Evolutionary conservation across 768 basidiomycete species (phyloP).

Genomic region (Phlebiopsis gigantea): DNA sequence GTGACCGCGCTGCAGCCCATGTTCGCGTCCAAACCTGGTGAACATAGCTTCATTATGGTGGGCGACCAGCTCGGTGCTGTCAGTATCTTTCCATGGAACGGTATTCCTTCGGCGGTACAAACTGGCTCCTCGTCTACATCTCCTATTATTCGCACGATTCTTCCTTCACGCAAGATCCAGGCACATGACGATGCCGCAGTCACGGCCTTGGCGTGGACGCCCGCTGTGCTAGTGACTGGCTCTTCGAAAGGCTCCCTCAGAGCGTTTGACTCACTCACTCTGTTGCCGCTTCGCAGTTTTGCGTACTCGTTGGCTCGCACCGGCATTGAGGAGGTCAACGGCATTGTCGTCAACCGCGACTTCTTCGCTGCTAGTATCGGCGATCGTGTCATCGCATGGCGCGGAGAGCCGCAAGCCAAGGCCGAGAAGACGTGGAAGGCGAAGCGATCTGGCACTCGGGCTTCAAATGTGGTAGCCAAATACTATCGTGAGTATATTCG

Average conservation of each 20-base stretch:
- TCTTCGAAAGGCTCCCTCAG: conserved; percentile 53
- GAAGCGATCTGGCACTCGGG: conserved; percentile 19
- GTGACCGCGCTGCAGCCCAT: conserved; percentile 48
- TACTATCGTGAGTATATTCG: conserved; percentile 31
- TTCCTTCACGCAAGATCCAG: conserved; percentile 46
- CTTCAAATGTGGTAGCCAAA: conserved; percentile 23
- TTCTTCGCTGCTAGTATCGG: conserved; percentile 57
- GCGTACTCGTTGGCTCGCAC: conserved; percentile 32
- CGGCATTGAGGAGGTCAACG: conserved; percentile 39
- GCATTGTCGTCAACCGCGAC: conserved; percentile 53
- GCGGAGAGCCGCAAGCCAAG: conserved; percentile 43
- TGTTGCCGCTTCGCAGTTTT: conserved; percentile 53
- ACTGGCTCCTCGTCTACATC: conserved; percentile 3
- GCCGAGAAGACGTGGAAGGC: conserved; percentile 23
- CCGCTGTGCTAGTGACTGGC: conserved; percentile 58
- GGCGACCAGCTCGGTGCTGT: conserved; percentile 67
- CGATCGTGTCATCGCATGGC: conserved; percentile 63
- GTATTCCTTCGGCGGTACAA: conserved; percentile 2
- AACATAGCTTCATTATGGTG: conserved; percentile 48
- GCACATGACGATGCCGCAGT: conserved; percentile 62
- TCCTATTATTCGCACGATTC: conserved; percentile 11
- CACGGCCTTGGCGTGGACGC: conserved; percentile 59
- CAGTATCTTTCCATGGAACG: conserved; percentile 52
- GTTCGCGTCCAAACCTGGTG: conserved; percentile 33
- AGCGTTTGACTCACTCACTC: conserved; percentile 64